A percentile compares a stretch with the other conserved stretches of the same genome.
Conservation (phyloP, 2,329 filamentous ascomycete genomes). For the Fusarium sarcochroum region DNA sequence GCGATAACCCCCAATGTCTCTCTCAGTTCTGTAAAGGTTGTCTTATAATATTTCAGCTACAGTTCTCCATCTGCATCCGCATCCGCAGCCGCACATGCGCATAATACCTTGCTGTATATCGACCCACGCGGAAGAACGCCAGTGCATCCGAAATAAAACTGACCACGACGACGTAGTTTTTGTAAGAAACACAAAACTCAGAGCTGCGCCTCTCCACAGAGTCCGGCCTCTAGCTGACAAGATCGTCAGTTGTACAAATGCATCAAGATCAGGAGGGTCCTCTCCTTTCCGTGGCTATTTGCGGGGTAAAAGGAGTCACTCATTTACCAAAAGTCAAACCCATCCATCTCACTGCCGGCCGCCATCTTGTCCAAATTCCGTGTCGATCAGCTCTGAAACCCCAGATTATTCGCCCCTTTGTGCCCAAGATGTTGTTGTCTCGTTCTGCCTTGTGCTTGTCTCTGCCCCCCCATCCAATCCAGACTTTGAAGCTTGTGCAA, state of each 20-base stretch:
- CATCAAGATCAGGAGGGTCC: conserved; percentile 22
- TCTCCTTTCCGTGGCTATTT: conserved; percentile 16
- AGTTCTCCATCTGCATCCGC: conserved; percentile 6
- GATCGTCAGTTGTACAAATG: conserved; percentile 15
- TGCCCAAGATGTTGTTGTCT: conserved; percentile 4
- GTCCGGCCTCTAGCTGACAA: conserved; percentile 26
- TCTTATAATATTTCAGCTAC: conserved; percentile 22
- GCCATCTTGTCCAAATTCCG: not conserved
- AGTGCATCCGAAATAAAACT: conserved; percentile 19
- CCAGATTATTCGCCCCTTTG: conserved; percentile 24
- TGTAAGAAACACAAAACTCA: conserved; percentile 1
- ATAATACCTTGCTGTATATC: not conserved
- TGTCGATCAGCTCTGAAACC: conserved; percentile 24
- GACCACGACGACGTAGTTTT: not conserved
- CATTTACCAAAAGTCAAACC: conserved; percentile 14
- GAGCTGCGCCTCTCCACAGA: conserved; percentile 25
- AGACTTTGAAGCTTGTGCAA: not conserved
- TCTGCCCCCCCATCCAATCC: too few relatives aligned
- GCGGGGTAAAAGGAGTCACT: conserved; percentile 30
- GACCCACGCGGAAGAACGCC: conserved; percentile 7
- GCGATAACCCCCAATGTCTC: conserved; percentile 22
- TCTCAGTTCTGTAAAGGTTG: not conserved
- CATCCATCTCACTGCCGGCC: conserved; percentile 12
- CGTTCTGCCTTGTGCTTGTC: not conserved
- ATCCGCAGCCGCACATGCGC: conserved; percentile 24